Base-by-base conservation (phyloP, 345 rosid species). In the Gossypium stocksii region DNA sequence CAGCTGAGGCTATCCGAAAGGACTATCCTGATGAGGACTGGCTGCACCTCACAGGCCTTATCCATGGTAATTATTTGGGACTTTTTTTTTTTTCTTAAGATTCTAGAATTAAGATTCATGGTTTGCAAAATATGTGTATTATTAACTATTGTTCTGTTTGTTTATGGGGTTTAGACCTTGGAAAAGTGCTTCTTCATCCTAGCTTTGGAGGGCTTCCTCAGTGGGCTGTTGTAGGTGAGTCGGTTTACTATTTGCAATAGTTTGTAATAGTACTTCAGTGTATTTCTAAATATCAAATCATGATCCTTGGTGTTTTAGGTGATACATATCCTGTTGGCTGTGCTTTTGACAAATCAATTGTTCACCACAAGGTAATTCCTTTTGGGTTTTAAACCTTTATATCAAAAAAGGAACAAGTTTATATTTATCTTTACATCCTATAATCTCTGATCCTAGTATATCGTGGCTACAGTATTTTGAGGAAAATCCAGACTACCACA, bases 311-410 rank as follows among this genome's bases (percentile, higher is more conserved):
- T 58, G 57, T 68, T 68, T 56, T 82, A 89, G 91, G 93, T 4
- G 97, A 94, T 79, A 94, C 93, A 0, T 92, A 46, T 77, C 97
- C 98, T 0, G 90, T 92, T 65, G 97, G 94, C 10, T 94, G 98
- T 71, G 91, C 89, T 7, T 94, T 90, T 60, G 94, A 92, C 23
- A 79, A 88, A 53, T 86, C 97, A 56, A 81, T 89, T 56, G 91
- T 91, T 77, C 97, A 91, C 77, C 86, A 91, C 86, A 89, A 88
- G 94, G 97, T 89, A 76, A 57, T 57, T 57, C 1, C 57, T 25
- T n/a, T n/a, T 29, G 2, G 54, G 10, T 43, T 14, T 14, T 25
- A 60, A 17, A 53, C 62, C 38, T 0, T 67, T 48, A 14, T 17
- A 79, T 25, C 2, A 15, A 9, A 41, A 22, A 12, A 52, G 12